Evolutionary conservation across 2,329 filamentous ascomycete genomes (phyloP), one percentile per base, ranked within the genome.

Genomic region (Fusarium brevicatenulatum): DNA sequence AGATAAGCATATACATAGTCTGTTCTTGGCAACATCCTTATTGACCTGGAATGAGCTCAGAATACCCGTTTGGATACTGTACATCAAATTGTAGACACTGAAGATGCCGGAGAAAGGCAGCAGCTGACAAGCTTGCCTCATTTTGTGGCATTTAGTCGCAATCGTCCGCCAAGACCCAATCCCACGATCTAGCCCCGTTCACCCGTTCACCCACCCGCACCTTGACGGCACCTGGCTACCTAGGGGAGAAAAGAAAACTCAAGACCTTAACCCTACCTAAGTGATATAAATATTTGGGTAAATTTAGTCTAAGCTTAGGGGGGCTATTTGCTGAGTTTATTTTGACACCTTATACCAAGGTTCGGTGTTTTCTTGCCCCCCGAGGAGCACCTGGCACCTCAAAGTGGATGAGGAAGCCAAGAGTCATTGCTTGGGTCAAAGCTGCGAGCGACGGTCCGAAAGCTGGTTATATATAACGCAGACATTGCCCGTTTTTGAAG

Each of bases 141-240:
- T 77, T 65, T 61, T 59, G 62, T 66, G 55, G 52, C 53, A 66
- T 76, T 60, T 57, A 68, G 63, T 71, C 76, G 76, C 66, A 73
- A 77, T 77, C 69, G 52, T 37, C 25, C 52, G 70, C 75, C 75
- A 77, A 77, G 72, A 34, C 52, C 59, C 40, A 46, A 64, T 54
- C 64, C 54, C 60, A 58, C 56, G 63, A 68, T 74, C 60, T 63
- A 60, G 53, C 56, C 60, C 71, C 71, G 58, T 75, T 54, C 47
- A 40, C 60, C 71, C 71, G 58, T 75, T 54, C 47, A 40, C 46
- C 54, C 36, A 61, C 50, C 62, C 63, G 46, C 63, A 58, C n/a
- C 50, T 54, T 54, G 39, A 50, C 40, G 21, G 62, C 37, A 60
- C 34, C 34, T 34, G 30, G 30, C 30, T 25, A 25, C 25, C 25